phyloP scores from a whole-genome alignment of 805 yeast genomes.

The Blastobotrys chiropterorum region DNA sequence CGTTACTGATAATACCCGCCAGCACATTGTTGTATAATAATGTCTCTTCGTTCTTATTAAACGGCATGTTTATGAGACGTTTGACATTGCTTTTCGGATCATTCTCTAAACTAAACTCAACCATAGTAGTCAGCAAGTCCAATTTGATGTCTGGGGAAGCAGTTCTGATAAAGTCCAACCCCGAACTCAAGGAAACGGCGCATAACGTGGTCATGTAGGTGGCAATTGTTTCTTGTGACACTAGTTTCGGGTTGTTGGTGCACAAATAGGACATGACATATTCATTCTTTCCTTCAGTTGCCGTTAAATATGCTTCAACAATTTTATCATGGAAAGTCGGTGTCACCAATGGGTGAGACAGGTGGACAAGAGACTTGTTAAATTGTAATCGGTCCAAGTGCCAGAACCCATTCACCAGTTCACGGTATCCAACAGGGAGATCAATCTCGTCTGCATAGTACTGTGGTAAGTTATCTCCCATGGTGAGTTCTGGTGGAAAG shows the following conservation, averaged over 20 bases:
- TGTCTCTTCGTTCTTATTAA: constrained; percentile 11
- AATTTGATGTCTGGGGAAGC: constrained; percentile 10
- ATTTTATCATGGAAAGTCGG: constrained; percentile 13
- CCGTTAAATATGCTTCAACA: constrained; percentile 6
- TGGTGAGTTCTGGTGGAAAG: constrained; percentile 10
- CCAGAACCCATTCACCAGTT: constrained; percentile 19
- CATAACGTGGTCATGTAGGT: constrained; percentile 13
- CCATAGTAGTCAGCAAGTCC: constrained; percentile 9
- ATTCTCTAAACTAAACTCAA: constrained; percentile 5
- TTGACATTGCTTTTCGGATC: constrained; percentile 12
- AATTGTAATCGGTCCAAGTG: constrained; percentile 15
- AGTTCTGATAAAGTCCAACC: constrained; percentile 14
- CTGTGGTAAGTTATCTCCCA: constrained; percentile 13
- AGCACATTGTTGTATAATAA: constrained; percentile 10
- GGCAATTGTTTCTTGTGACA: constrained; percentile 7
- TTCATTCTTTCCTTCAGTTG: neutral
- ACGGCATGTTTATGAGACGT: constrained; percentile 19
- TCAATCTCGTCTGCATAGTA: constrained; percentile 19
- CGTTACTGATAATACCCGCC: constrained; percentile 3
- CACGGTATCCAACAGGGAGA: constrained; percentile 15
- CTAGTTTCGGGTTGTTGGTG: constrained; percentile 10
- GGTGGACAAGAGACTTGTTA: constrained; percentile 11
- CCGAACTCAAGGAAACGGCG: constrained; percentile 10
- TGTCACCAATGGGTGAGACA: constrained; percentile 15
- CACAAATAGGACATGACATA: constrained; percentile 12